Percentiles rank a stretch among this genome's conserved stretches.
phyloP scores from a whole-genome alignment of 352 stramenopile genomes.

The Pilasporangium apinafurcum region DNA sequence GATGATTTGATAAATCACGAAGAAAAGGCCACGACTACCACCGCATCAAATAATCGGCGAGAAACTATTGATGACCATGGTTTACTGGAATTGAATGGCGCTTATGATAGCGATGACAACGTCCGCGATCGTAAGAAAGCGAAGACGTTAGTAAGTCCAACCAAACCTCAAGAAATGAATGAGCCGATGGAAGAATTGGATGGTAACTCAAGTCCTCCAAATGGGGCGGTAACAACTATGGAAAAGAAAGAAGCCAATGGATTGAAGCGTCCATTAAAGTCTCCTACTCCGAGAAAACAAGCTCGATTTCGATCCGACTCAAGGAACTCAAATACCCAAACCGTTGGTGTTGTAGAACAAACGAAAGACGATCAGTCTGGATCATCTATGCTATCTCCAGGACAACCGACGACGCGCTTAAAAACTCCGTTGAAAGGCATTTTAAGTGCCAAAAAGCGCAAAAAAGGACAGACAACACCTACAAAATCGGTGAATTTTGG shows the following conservation, averaged over 20 bases:
- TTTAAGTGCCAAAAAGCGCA: conserved; percentile 64
- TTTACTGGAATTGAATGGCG: conserved; percentile 24
- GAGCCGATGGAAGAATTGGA: neutral
- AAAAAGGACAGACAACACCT: conserved; percentile 40
- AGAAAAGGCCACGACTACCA: neutral
- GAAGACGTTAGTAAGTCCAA: conserved; percentile 1
- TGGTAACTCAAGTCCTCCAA: conserved; percentile 8
- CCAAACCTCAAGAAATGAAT: conserved; percentile 3
- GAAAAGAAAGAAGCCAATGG: conserved; percentile 2
- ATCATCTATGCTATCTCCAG: conserved; percentile 9
- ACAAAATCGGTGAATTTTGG: conserved; percentile 85
- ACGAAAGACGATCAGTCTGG: conserved; percentile 5
- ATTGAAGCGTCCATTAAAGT: conserved; percentile 9
- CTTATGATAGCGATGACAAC: conserved; percentile 2
- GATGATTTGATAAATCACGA: neutral
- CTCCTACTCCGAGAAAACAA: conserved; percentile 8
- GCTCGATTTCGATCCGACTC: neutral
- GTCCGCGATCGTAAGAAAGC: conserved; percentile 18
- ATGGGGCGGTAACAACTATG: conserved; percentile 3
- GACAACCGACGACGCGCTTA: conserved; percentile 8
- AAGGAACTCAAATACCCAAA: neutral
- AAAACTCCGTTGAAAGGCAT: conserved; percentile 70
- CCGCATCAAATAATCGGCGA: no score
- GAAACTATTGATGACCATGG: conserved; percentile 58
- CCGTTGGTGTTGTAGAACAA: neutral